phyloP scores from a whole-genome alignment of 805 yeast genomes.

The Sugiyamaella americana region DNA sequence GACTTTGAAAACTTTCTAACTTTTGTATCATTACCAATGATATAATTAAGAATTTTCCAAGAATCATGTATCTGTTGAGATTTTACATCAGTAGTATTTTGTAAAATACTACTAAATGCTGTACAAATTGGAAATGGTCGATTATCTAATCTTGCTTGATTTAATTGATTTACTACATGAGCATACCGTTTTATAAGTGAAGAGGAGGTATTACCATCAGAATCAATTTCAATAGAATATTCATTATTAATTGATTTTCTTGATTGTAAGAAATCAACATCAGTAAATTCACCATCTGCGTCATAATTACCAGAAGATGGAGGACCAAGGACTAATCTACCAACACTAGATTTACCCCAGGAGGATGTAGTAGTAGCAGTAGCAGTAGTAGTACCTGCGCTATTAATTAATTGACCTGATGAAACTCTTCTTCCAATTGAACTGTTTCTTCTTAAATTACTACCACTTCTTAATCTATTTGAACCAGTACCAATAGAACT shows the following conservation, averaged over 20 bases:
- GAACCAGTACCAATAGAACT: neutral
- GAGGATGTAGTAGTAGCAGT: slow-evolving; percentile 1
- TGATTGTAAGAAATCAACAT: slow-evolving; percentile 22
- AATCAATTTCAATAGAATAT: neutral
- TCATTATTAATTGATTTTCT: neutral
- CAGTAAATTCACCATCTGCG: slow-evolving; percentile 24
- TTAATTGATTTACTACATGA: slow-evolving; percentile 59
- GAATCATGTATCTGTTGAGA: slow-evolving; percentile 68
- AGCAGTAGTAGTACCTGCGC: neutral
- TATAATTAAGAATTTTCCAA: slow-evolving; percentile 58
- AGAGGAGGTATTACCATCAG: neutral
- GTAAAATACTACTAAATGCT: slow-evolving; percentile 55
- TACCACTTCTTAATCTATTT: neutral
- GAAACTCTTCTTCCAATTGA: neutral
- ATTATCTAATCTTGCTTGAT: slow-evolving; percentile 57
- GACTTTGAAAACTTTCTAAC: slow-evolving; percentile 27
- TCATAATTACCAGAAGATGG: slow-evolving; percentile 18
- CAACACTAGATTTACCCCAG: slow-evolving; percentile 33
- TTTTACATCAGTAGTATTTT: slow-evolving; percentile 48
- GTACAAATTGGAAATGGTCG: slow-evolving; percentile 51
- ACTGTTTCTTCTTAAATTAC: neutral
- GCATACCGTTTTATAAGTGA: slow-evolving; percentile 49
- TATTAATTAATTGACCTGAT: neutral
- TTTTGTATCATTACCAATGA: slow-evolving; percentile 29
- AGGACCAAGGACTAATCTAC: slow-evolving; percentile 34